Evolutionary conservation across 2,329 filamentous ascomycete genomes (phyloP).

Genomic region (Colletotrichum spaethianum): DNA sequence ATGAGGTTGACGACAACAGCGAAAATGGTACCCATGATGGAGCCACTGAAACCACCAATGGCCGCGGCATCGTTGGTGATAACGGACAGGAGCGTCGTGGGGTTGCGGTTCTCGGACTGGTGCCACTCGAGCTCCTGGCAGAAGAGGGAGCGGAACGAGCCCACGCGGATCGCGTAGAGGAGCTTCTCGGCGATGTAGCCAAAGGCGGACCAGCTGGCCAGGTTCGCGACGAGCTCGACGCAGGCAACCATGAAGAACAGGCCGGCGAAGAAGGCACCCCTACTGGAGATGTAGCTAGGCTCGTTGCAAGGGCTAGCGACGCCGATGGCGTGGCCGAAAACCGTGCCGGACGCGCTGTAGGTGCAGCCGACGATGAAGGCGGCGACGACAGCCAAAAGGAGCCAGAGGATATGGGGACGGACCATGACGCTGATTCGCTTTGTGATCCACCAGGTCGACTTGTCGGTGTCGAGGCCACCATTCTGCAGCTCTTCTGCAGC

Average conservation of each 20-base stretch:
- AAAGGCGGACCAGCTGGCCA: conserved; percentile 68
- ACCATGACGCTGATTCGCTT: conserved; percentile 55
- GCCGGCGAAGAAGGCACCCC: conserved; percentile 65
- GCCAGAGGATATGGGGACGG: conserved; percentile 55
- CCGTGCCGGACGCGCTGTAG: conserved; percentile 68
- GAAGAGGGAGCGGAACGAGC: conserved; percentile 76
- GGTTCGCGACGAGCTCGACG: conserved; percentile 65
- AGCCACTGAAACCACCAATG: conserved; percentile 78
- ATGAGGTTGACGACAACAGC: conserved; percentile 78
- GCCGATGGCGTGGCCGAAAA: conserved; percentile 59
- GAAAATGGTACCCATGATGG: conserved; percentile 78
- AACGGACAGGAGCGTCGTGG: conserved; percentile 73
- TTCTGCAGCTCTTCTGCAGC: conserved; percentile 49
- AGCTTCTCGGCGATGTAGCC: conserved; percentile 71
- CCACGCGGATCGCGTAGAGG: conserved; percentile 73
- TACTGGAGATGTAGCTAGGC: conserved; percentile 52
- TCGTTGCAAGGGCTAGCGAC: conserved; percentile 63
- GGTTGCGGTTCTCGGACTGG: conserved; percentile 73
- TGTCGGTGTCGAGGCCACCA: conserved; percentile 55
- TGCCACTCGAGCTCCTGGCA: conserved; percentile 81
- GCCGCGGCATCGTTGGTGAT: conserved; percentile 80
- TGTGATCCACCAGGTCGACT: conserved; percentile 56
- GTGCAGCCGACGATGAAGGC: conserved; percentile 69
- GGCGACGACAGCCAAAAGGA: conserved; percentile 58
- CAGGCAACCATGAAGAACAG: conserved; percentile 70